Base-by-base conservation (phyloP, 176 grass and related monocot genomes). In the Cocos nucifera region DNA sequence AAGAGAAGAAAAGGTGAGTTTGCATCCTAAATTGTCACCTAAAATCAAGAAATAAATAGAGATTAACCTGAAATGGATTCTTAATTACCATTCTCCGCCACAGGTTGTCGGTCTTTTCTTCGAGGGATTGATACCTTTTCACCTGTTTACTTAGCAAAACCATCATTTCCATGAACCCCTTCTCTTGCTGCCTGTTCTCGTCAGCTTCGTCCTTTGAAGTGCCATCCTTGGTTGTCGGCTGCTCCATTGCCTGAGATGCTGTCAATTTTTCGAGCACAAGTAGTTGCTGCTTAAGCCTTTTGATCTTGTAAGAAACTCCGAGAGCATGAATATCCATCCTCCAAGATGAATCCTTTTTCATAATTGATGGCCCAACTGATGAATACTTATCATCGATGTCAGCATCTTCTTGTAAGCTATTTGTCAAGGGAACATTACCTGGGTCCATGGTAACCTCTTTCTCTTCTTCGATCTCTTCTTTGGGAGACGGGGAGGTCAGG, bases 231-330 rank as follows among this genome's bases (percentile, higher is more conserved):
- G 17, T 74, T 3, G 58, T 14, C n/a, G 49, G 29, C 56, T 73
- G 63, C 6, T 78, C 18, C 5, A 17, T 22, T 20, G 17, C 55
- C 22, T 67, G 23, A 53, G 61, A 56, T 22, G 14, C 55, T 12
- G 27, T 70, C 53, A 95, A 65, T 44, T 81, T 84, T 67, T 89
- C 77, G 1, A 95, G 82, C 57, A 77, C 56, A 21, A 75, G 20
- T 48, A 86, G 72, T 70, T 95, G 90, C 67, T 89, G 86, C 66
- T 78, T 95, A 9, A 95, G 73, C 76, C 90, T 69, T 82, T 86
- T 95, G 79, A 95, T 95, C 79, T 95, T 95, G 79, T 95, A 89
- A 63, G 90, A 95, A 28, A 95, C 79, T 1, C 82, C 90, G 6
- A 95, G 66, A 14, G 85, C 79, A 54, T 86, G 85, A 54, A 95